phyloP scores from a whole-genome alignment of 106 monocot species.

The Allium sativum region DNA sequence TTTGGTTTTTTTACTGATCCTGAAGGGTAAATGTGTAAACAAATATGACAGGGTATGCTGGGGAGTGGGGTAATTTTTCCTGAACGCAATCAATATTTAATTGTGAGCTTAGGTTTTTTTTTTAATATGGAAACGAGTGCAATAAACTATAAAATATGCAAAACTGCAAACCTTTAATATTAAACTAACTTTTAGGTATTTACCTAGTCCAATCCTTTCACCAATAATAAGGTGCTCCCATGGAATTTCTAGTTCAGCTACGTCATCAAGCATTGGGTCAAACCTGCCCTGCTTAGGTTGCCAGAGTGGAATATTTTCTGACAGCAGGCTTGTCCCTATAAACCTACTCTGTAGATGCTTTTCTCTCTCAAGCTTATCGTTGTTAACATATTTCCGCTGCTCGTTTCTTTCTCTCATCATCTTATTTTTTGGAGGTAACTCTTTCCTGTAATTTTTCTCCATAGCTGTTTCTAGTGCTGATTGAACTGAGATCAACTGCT shows the following conservation, averaged over 20 bases:
- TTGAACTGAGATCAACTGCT: conserved; percentile 9
- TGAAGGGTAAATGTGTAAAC: no score
- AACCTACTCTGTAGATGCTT: conserved; percentile 32
- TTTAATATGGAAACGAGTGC: no score
- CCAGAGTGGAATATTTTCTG: conserved; percentile 6
- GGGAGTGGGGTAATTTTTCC: no score
- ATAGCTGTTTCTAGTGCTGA: conserved; percentile 24
- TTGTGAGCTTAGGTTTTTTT: no score
- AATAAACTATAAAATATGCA: background rate
- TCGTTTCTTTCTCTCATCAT: conserved; percentile 6
- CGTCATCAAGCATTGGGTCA: conserved; percentile 87
- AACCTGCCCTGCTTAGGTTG: conserved; percentile 18
- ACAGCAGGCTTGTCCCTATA: conserved; percentile 18
- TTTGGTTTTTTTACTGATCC: no score
- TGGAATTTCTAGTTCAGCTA: conserved; percentile 78
- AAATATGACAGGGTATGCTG: no score
- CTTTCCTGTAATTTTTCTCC: conserved; percentile 12
- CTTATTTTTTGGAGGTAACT: conserved; percentile 7
- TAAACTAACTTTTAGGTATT: conserved; percentile 3
- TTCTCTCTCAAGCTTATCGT: conserved; percentile 26
- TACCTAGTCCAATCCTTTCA: conserved; percentile 99
- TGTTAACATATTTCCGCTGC: conserved; percentile 12
- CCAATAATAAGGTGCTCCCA: conserved; percentile 97
- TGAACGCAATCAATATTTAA: no score
- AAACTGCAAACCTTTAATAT: background rate